Base-by-base conservation (phyloP, 257 asterid species). In the Solanum piurae region DNA sequence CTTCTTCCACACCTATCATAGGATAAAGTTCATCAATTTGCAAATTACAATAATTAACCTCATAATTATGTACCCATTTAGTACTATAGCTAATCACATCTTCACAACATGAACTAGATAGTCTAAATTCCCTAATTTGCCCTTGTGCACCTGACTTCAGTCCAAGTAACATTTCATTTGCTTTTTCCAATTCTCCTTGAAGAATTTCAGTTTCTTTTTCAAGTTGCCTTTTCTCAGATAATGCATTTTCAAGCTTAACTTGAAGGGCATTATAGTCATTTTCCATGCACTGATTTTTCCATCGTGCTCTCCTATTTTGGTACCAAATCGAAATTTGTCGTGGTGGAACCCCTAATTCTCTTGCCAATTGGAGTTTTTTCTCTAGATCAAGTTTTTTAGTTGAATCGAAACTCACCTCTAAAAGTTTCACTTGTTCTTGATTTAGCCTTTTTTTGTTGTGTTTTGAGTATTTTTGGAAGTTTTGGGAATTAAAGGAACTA, bases 261-360 rank as follows among this genome's bases (percentile, higher is more conserved):
- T 95, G 98, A 27, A 95, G 91, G n/a, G 95, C 91, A 75, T 91
- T 89, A 87, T 90, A 88, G 90, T 94, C 98, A 2, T 93, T 86
- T 33, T 96, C 98, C 21, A 96, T 92, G 84, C 89, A 93, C 93
- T 96, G 98, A 55, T 88, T 95, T 94, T 93, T 95, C 99, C 98
- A 95, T 1, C 99, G 89, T 5, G 99, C 98, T 21, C 98, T 82
- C 91, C 93, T 94, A 94, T 96, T 96, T 87, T 96, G 99, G 83
- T 95, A 80, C 99, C 99, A 95, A 6, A 96, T 94, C 4, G 99
- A 98, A 33, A 96, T 91, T 88, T 96, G 98, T 8, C 98, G 86
- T 0, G 99, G 97, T 0, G 98, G 98, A 9, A 95, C 92, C 44
- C 97, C 95, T 14, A 96, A 92, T 86, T 95, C 93, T 12, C 90